Evolutionary conservation across 2,329 filamentous ascomycete genomes (phyloP), one percentile per base, ranked within the genome.

Genomic region (Scortechinia acanthostroma): DNA sequence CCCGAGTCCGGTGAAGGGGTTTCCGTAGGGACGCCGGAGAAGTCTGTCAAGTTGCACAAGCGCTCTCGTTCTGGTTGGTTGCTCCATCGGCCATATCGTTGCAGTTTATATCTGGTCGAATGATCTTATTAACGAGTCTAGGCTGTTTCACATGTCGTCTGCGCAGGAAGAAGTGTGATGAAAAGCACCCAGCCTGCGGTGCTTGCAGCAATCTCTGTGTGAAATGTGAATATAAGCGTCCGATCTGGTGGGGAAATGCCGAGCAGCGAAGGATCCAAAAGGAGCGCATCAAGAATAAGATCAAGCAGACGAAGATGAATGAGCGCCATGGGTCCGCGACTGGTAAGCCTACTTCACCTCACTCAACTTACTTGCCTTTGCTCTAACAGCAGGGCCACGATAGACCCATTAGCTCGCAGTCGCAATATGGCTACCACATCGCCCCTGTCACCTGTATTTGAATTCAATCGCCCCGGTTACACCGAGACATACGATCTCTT

Each of bases 241-340:
- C 93, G 28, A 80, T 88, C 68, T 98, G 93, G 93, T 98, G 93
- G 93, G 87, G 85, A 68, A 96, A 93, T 73, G 86, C 87, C 58
- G 90, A 95, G 51, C 81, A 86, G 58, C 77, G 93, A 54, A 80
- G 85, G 55, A 71, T 83, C 46, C 89, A 96, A 63, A 98, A 97
- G 70, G 93, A 97, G 61, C 72, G 84, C 54, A 95, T 98, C 75
- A 98, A 98, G 76, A 85, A 86, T 66, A 88, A 91, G 65, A 97
- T 98, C 74, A 96, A 95, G 80, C 81, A 85, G 61, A 97, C 93
- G 61, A 97, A 97, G 77, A 76, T 94, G 53, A 83, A 83, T 21
- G 91, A 96, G 68, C 95, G 95, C 79, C 74, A 79, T 44, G 74
- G 80, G 44, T 10, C 10, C 6, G 10, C 6, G 17, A 19, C 35